phyloP scores from a whole-genome alignment of 768 basidiomycete genomes.

The Suillus weaverae region DNA sequence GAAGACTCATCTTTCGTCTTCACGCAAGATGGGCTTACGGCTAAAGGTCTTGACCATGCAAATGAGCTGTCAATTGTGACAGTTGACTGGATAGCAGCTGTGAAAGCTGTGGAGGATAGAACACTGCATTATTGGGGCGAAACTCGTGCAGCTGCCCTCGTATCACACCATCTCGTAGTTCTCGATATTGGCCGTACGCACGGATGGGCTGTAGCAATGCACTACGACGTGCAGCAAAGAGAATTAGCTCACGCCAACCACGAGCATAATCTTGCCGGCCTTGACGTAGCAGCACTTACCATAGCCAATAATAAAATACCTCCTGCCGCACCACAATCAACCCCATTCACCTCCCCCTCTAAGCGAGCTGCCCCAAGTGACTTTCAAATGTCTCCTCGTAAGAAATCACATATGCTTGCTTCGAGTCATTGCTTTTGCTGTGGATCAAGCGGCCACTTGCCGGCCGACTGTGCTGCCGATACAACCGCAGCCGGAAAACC shows the following conservation, averaged over 20 bases:
- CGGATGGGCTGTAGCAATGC: no score
- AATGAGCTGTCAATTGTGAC: not conserved
- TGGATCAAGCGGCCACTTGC: not conserved
- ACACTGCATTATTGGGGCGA: not conserved
- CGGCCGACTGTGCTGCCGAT: not conserved
- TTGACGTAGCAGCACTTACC: no score
- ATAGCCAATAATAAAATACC: no score
- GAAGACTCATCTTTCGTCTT: not conserved
- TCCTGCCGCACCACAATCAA: no score
- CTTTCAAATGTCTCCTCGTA: not conserved
- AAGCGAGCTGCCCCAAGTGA: not conserved
- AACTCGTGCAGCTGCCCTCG: no score
- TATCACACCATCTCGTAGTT: no score
- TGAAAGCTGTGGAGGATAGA: not conserved
- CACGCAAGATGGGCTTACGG: not conserved
- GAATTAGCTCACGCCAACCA: no score
- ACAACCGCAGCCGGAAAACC: not conserved
- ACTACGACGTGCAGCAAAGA: no score
- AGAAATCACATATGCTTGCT: not conserved
- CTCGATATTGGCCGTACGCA: no score
- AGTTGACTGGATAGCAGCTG: not conserved
- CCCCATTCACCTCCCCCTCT: no score
- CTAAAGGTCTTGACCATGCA: not conserved
- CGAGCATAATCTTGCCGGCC: no score
- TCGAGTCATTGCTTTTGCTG: no score